Evolutionary conservation across 768 basidiomycete genomes (phyloP), one percentile per base, ranked within the genome.

Genomic region (Coprinopsis cinerea): DNA sequence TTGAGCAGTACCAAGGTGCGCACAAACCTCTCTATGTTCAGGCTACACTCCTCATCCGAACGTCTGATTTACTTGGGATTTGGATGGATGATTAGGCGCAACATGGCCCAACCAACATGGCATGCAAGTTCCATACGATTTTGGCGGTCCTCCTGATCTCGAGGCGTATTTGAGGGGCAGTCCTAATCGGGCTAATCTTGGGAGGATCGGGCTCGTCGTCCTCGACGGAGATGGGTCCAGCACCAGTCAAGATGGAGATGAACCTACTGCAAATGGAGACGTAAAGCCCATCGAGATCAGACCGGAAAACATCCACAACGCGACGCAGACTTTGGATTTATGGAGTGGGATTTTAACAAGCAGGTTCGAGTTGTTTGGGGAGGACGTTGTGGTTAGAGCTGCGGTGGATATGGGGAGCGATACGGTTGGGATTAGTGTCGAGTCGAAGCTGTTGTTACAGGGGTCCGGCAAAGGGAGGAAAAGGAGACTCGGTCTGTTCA

Each of bases 111-210:
- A 34, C 30, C 30, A 34, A 34, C n/a, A 9, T n/a, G 78, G 73
- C 0, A 63, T 69, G 14, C 66, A 63, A 1, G 77, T 81, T 7
- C 59, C 74, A 51, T 81, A 79, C 59, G 71, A 75, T 57, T 78
- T 77, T 57, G 76, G 68, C 7, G 72, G 75, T 11, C 49, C 46
- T 11, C 49, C 53, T n/a, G 73, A 71, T 7, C 63, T 76, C 26
- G 66, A 77, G 56, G 75, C 76, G 53, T 82, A 78, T 78, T 64
- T 82, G 35, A 79, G 76, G 34, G 63, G 76, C 17, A 80, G 79
- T 49, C 79, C 80, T 3, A 80, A 81, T 57, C 69, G 79, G 23
- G 75, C 75, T 2, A 81, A 81, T 57, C 61, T 81, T 15, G 79
- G 78, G 3, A 61, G 75, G 1, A 56, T 79, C 1, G 78, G 80